Base-by-base conservation (phyloP, 192 early-diverging fungal genomes). In the Umbelopsis vinacea region DNA sequence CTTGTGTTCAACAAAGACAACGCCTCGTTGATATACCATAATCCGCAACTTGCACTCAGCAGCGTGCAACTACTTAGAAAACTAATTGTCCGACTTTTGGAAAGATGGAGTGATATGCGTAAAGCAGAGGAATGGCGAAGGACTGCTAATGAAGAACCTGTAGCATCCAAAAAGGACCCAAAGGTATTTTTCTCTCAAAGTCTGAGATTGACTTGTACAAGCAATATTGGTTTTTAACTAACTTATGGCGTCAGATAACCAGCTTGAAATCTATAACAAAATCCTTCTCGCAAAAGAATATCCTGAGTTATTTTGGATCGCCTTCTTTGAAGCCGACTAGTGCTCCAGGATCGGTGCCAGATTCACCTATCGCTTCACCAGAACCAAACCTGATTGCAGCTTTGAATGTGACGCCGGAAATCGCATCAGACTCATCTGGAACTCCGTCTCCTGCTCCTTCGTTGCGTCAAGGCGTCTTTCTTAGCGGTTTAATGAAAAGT, bases 51-150 rank as follows among this genome's bases (percentile, higher is more conserved):
- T 7, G n/a, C 29, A 0, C 38, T 77, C 0, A 22, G 52, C 17
- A 76, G 77, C 63, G 72, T 81, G 0, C 29, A 73, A 11, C 21
- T 69, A 43, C 24, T 81, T 15, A 43, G 75, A 17, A 81, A 81
- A 70, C 72, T 69, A 38, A 33, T 75, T 2, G 50, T 74, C 11
- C 73, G 73, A 71, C 48, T 68, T 17, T 52, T 74, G 3, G 54
- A 71, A 22, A 71, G 26, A 55, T 46, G 45, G 37, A 63, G 37
- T 17, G 71, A 71, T 23, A 70, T 50, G 69, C 50, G 53, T 19
- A 54, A 70, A 19, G 69, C 26, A 14, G 53, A 70, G 48, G 53
- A 70, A 54, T 53, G 69, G 69, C 67, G 45, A 6, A 54, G 26
- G 26, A 46, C 69, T 70, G 69, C 69, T 11, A 52, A 48, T 37